Conservation (phyloP, 1,284 basidiomycete genomes). For the Ustanciosporium gigantosporum region DNA sequence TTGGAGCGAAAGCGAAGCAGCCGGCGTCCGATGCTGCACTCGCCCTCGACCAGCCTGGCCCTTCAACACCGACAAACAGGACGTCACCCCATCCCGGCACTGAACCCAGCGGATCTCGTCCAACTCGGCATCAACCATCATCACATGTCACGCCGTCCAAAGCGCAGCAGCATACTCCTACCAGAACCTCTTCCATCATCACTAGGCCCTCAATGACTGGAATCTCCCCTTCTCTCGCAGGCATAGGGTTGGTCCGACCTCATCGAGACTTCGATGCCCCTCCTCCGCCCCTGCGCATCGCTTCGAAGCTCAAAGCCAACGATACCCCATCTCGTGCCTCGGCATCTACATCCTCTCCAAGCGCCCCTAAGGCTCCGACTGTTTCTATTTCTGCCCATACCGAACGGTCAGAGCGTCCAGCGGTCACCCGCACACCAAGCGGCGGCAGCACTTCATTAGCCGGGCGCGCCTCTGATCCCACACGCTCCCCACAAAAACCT, state of each 20-base stretch:
- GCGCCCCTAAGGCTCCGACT: not conserved
- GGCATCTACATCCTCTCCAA: too few relatives aligned
- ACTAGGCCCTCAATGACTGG: not conserved
- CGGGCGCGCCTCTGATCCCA: not conserved
- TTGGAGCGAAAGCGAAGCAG: too few relatives aligned
- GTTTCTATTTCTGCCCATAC: too few relatives aligned
- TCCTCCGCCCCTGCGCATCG: slow-evolving; percentile 26
- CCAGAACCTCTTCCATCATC: not conserved
- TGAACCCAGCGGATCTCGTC: too few relatives aligned
- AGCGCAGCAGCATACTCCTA: slow-evolving; percentile 3
- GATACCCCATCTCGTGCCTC: not conserved
- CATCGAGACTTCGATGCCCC: slow-evolving; percentile 14
- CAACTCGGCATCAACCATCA: too few relatives aligned
- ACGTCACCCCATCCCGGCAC: too few relatives aligned
- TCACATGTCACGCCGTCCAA: too few relatives aligned
- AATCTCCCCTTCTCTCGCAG: not conserved
- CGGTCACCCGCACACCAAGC: not conserved
- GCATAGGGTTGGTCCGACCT: not conserved
- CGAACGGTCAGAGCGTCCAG: not conserved
- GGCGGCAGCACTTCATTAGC: not conserved
- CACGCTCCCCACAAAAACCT: slow-evolving; percentile 11
- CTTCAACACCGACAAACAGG: too few relatives aligned
- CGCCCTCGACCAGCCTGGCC: too few relatives aligned
- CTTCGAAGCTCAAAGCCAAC: slow-evolving; percentile 14
- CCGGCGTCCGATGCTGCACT: too few relatives aligned